Evolutionary conservation across 768 basidiomycete genomes (phyloP), one percentile per base, ranked within the genome.

Genomic region (Agrocybe pediades): DNA sequence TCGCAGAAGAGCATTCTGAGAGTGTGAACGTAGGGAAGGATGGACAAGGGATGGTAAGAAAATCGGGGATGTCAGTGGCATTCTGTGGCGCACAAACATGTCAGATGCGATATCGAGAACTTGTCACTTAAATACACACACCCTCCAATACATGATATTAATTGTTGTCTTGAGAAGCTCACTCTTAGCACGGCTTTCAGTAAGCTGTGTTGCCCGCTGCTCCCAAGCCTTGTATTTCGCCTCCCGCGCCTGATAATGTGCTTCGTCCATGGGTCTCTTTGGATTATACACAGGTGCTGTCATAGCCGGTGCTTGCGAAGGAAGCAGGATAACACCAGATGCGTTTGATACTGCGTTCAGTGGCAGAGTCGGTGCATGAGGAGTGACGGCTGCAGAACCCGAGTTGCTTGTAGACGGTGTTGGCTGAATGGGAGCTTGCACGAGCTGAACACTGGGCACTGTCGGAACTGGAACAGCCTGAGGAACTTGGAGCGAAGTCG

Each of bases 131-230:
- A 8, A 2, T 15, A 7, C 8, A 55, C 30, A 25, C 25, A 55
- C 53, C 17, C 49, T 55, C 53, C 53, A 55, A 24, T 21, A 55
- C 15, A 55, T 16, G 6, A 55, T 48, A n/a, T 41, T 49, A 7
- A 55, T 25, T 15, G 47, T 42, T 9, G 47, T 41, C 29, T 48
- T 41, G 20, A 49, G 36, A 24, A 49, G 6, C 24, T 40, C 46
- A 2, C 19, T 15, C 13, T 46, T 46, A 15, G 47, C 46, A n/a
- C 30, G 48, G 16, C 20, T n/a, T 25, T 49, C 23, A 24, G 43
- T 21, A 0, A 41, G 39, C 17, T 49, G 21, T 9, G 27, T 41
- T n/a, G 33, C 16, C 11, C 41, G 16, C 9, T 16, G 1, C n/a
- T 43, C 23, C 39, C 41, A 44, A 25, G 21, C 29, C 25, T 44